Conservation (phyloP, 306 rosid genomes). For the Quercus wislizeni region DNA sequence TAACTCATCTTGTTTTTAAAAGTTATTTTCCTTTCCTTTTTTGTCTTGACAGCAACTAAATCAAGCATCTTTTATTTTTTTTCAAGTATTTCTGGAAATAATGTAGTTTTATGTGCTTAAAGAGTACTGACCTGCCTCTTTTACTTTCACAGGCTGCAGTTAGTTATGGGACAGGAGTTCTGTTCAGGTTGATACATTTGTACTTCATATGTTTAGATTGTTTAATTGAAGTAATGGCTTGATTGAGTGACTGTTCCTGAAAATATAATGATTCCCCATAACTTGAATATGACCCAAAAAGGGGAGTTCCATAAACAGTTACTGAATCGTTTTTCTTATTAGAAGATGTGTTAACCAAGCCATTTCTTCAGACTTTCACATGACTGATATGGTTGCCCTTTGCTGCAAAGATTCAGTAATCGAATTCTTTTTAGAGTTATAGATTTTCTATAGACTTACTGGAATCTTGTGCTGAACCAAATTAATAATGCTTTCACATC, state of each 20-base stretch:
- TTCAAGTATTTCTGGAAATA: neutral
- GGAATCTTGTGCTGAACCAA: neutral
- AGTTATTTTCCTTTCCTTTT: neutral
- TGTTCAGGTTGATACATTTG: constrained; percentile 58
- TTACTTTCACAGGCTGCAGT: constrained; percentile 61
- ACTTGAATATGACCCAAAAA: constrained; percentile 5
- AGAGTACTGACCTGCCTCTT: constrained; percentile 18
- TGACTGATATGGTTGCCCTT: neutral
- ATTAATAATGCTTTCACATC: neutral
- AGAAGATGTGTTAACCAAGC: neutral
- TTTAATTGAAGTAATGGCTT: neutral
- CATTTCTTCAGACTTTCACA: neutral
- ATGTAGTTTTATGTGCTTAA: neutral
- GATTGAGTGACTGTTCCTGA: neutral
- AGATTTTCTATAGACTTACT: neutral
- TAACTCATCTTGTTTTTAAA: constrained; percentile 16
- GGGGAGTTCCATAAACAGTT: neutral
- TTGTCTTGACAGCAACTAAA: neutral
- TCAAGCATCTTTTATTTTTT: constrained; percentile 1
- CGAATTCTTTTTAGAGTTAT: neutral
- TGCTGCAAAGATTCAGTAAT: neutral
- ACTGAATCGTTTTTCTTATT: neutral
- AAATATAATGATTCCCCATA: neutral
- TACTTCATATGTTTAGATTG: constrained; percentile 16
- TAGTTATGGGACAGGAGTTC: constrained; percentile 75